Percentiles rank a stretch among this genome's conserved stretches.
phyloP scores from a whole-genome alignment of 129 eudicot genomes.

The Helichrysum umbraculigerum region DNA sequence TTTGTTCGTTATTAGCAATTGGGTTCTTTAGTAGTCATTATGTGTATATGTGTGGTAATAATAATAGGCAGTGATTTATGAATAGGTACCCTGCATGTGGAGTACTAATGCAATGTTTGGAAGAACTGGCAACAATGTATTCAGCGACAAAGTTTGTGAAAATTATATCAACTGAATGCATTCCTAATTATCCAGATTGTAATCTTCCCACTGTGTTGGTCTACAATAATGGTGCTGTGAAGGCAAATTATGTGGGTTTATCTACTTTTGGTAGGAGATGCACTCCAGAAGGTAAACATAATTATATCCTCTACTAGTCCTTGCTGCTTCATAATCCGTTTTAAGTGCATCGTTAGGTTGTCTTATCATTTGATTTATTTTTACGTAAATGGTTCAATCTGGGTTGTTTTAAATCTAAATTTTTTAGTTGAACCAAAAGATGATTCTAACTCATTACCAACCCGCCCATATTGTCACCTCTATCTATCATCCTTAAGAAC shows the following conservation, averaged over 20 bases:
- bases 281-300: constrained; percentile 85
- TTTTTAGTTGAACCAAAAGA: background rate
- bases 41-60: background rate
- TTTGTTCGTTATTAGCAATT: constrained; percentile 1
- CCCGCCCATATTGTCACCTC: background rate
- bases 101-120: constrained; percentile 69
- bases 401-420: background rate
- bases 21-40: background rate
- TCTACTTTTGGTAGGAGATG: constrained; percentile 81
- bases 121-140: constrained; percentile 77
- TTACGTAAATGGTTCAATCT: background rate
- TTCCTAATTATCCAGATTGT: constrained; percentile 89
- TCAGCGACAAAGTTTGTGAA: constrained; percentile 92
- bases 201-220: constrained; percentile 96
- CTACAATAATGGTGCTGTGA: constrained; percentile 81
- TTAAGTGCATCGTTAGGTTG: constrained; percentile 3
- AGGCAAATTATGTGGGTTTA: constrained; percentile 83
- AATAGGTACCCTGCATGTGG: constrained; percentile 75
- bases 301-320: background rate
- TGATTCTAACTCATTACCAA: background rate
- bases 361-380: background rate
- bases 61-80: constrained; percentile 9
- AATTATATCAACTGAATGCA: constrained; percentile 91
- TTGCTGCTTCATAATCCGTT: background rate
- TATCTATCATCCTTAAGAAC: background rate